phyloP scores from a whole-genome alignment of 176 grass and related monocot genomes.

The Oryza coarctata region DNA sequence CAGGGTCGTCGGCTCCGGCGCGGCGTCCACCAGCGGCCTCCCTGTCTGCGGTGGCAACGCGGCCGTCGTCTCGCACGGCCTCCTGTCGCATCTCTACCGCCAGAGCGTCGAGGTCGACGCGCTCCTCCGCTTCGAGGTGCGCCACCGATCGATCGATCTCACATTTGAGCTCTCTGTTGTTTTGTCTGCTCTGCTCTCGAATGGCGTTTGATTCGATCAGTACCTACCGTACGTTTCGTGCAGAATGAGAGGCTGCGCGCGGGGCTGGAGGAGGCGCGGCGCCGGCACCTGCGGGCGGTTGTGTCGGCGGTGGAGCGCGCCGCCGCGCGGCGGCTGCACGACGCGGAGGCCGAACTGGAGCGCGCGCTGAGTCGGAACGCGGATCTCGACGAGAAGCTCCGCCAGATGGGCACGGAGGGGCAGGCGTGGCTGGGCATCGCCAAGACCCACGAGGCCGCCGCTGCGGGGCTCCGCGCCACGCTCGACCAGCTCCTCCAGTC shows the following conservation, averaged over 20 bases:
- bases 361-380: slow-evolving; percentile 31
- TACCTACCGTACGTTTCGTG: neutral
- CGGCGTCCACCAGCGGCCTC: slow-evolving; percentile 39
- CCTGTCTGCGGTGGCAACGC: neutral
- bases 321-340: slow-evolving; percentile 29
- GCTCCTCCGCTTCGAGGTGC: slow-evolving; percentile 58
- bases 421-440: slow-evolving; percentile 59
- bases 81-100: slow-evolving; percentile 52
- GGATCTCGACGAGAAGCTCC: slow-evolving; percentile 56
- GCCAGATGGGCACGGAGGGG: slow-evolving; percentile 45
- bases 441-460: slow-evolving; percentile 53
- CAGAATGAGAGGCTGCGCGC: slow-evolving; percentile 63
- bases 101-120: slow-evolving; percentile 59
- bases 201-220: neutral
- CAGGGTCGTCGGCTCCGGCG: slow-evolving; percentile 25
- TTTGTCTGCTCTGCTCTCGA: neutral
- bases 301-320: slow-evolving; percentile 36
- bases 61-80: slow-evolving; percentile 6
- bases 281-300: slow-evolving; percentile 45
- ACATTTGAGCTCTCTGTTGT: neutral
- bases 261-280: slow-evolving; percentile 44
- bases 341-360: slow-evolving; percentile 46
- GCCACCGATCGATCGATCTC: neutral
- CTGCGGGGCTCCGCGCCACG: slow-evolving; percentile 50
- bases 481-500: slow-evolving; percentile 41